Conservation (phyloP, 192 early-diverging fungal genomes). For the Coemansia sp. region DNA sequence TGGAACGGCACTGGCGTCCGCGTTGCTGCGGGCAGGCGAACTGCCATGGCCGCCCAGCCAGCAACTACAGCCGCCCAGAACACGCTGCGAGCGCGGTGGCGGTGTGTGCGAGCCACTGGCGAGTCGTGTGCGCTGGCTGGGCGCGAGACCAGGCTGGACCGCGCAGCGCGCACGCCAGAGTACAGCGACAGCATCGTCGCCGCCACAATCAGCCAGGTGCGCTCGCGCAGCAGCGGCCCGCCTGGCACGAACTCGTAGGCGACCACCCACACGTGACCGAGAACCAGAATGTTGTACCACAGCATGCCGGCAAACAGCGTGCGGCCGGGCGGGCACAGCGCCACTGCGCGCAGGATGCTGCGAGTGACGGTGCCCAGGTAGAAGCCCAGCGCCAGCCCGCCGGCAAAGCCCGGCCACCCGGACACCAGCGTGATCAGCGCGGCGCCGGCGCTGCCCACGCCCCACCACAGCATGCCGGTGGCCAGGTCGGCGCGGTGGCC, state of each 20-base stretch:
- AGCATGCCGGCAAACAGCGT: conserved; percentile 63
- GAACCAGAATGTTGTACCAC: conserved; percentile 68
- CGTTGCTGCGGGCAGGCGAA: conserved; percentile 54
- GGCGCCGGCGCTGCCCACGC: conserved; percentile 56
- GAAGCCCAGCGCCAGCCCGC: conserved; percentile 62
- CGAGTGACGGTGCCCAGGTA: conserved; percentile 64
- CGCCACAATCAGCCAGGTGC: conserved; percentile 67
- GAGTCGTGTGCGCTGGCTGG: neutral
- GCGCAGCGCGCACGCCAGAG: conserved; percentile 58
- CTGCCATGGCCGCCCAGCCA: conserved; percentile 47
- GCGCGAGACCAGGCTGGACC: conserved; percentile 21
- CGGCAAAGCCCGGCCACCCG: conserved; percentile 64
- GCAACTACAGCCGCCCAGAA: conserved; percentile 10
- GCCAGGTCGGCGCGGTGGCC: conserved; percentile 41
- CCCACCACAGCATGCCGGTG: conserved; percentile 60
- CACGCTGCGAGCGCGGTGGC: conserved; percentile 20
- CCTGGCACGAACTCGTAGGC: conserved; percentile 84
- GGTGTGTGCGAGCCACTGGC: neutral
- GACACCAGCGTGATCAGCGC: conserved; percentile 59
- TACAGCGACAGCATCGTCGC: conserved; percentile 60
- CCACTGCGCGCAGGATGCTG: conserved; percentile 57
- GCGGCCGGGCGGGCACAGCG: conserved; percentile 62
- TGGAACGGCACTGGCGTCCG: conserved; percentile 60
- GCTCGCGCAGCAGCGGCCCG: conserved; percentile 70
- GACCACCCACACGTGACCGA: conserved; percentile 78